Base-by-base conservation (phyloP, 768 basidiomycete species). In the Xanthoconium purpureum region DNA sequence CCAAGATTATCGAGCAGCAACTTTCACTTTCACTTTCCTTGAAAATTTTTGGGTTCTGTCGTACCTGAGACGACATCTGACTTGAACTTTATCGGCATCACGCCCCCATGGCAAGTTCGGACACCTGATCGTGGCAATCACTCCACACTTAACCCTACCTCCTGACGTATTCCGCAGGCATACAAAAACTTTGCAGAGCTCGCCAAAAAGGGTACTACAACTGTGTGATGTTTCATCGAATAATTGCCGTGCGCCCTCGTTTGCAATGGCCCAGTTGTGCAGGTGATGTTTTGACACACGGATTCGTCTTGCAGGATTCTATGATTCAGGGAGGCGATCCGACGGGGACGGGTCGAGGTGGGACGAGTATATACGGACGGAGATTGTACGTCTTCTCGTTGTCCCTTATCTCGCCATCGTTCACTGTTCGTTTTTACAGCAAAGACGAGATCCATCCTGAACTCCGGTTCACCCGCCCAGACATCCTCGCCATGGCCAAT, bases 281-380 rank as follows among this genome's bases (percentile, higher is more conserved):
- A 17, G 2, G 9, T n/a, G 7, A 4, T 24, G 24, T 24, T 15
- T 17, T 50, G 28, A 30, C 58, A 54, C 35, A 53, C 35, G 35
- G 42, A n/a, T 15, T 24, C 24, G 3, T 14, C 3, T 43, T 32
- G 6, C 17, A 95, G 88, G 94, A 95, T 69, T 98, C 98, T 67
- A 98, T 98, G 96, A 86, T 97, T 15, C 96, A 99, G 76, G 87
- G 84, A 30, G 96, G 95, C 40, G 94, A 96, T 70, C 96, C 95
- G 12, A 96, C 94, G 15, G 96, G 96, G 28, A 98, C 96, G 2
- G 96, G 96, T 29, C 77, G 91, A 65, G 95, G 96, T 35, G 91
- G 91, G 39, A 89, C 88, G 29, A 92, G 91, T 64, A 91, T 92
- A 60, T 93, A 90, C 64, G 92, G 90, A 7, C 88, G 85, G 67